These are phyloP conservation scores for Solidago caesia DNA, from an alignment of 129 eudicot genomes.

Conservation along the genomic window DNA sequence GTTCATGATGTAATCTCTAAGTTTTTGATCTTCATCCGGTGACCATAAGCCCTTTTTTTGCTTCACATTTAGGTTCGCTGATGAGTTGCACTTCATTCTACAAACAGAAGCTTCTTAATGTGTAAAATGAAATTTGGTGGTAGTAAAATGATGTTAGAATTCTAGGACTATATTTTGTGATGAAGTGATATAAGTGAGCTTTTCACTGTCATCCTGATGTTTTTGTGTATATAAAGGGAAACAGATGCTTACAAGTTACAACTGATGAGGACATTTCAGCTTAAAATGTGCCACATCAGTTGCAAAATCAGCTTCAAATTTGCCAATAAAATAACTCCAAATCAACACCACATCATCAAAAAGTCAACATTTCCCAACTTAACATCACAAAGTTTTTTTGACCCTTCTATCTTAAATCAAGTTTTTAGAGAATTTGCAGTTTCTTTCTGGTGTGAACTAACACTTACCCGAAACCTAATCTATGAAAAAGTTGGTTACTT, in stretches of 20 bases:
- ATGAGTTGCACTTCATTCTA: constrained; percentile 47
- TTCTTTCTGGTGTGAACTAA: too few relatives aligned
- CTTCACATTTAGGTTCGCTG: constrained; percentile 44
- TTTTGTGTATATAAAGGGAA: constrained; percentile 8
- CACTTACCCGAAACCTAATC: too few relatives aligned
- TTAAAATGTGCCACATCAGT: background rate
- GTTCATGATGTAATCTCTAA: constrained; percentile 55
- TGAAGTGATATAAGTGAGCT: constrained; percentile 21
- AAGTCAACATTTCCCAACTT: too few relatives aligned
- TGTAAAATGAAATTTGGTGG: constrained; percentile 5
- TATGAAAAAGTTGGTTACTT: too few relatives aligned
- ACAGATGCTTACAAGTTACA: background rate
- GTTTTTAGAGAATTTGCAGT: too few relatives aligned
- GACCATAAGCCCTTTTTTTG: constrained; percentile 86
- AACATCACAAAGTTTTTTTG: too few relatives aligned
- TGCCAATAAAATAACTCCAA: too few relatives aligned
- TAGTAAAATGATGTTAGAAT: background rate
- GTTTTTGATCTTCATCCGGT: constrained; percentile 78
- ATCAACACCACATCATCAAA: too few relatives aligned
- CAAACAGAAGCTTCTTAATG: background rate
- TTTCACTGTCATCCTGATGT: constrained; percentile 1
- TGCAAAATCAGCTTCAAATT: too few relatives aligned
- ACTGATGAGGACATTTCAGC: background rate
- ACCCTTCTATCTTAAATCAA: too few relatives aligned
- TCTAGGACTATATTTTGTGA: background rate